A percentile compares a stretch with the other conserved stretches of the same genome.
phyloP scores from a whole-genome alignment of 2,329 filamentous ascomycete genomes.

The Neofusicoccum laricinum region DNA sequence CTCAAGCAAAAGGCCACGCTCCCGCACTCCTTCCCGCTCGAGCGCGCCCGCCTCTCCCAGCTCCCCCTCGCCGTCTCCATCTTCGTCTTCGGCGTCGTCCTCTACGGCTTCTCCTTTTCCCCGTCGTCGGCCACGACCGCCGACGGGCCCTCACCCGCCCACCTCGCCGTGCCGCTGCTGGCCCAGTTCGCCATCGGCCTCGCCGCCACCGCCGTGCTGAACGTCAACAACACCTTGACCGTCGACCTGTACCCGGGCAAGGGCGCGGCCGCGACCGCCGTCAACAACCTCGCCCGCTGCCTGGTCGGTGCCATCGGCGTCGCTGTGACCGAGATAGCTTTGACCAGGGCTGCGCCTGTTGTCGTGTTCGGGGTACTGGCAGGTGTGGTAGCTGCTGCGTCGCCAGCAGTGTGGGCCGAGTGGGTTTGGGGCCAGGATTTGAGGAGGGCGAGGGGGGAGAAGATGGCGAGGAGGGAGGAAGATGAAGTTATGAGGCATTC shows the following conservation, averaged over 20 bases:
- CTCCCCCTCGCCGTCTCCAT: conserved; percentile 45
- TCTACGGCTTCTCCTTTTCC: conserved; percentile 51
- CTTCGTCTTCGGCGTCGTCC: conserved; percentile 46
- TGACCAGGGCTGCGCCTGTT: conserved; percentile 24
- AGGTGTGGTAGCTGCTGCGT: neutral
- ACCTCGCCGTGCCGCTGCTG: conserved; percentile 50
- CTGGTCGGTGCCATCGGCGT: conserved; percentile 52
- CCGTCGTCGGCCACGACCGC: conserved; percentile 43
- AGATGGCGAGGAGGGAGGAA: neutral
- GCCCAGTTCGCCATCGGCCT: conserved; percentile 53
- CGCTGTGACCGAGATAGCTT: conserved; percentile 43
- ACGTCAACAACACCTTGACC: conserved; percentile 51
- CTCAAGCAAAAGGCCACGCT: neutral
- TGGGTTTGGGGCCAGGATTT: neutral
- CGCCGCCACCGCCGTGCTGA: conserved; percentile 50
- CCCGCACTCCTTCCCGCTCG: conserved; percentile 42
- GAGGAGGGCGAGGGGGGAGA: neutral
- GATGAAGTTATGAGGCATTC: neutral
- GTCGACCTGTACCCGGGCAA: conserved; percentile 52
- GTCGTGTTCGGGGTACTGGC: neutral
- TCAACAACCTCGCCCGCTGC: conserved; percentile 53
- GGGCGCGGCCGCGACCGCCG: conserved; percentile 53
- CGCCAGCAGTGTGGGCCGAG: neutral
- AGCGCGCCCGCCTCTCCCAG: conserved; percentile 51
- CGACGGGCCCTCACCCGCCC: conserved; percentile 23